These are phyloP conservation scores for Avena insularis DNA, from an alignment of 176 grass and related monocot species.

Conservation along the genomic window DNA sequence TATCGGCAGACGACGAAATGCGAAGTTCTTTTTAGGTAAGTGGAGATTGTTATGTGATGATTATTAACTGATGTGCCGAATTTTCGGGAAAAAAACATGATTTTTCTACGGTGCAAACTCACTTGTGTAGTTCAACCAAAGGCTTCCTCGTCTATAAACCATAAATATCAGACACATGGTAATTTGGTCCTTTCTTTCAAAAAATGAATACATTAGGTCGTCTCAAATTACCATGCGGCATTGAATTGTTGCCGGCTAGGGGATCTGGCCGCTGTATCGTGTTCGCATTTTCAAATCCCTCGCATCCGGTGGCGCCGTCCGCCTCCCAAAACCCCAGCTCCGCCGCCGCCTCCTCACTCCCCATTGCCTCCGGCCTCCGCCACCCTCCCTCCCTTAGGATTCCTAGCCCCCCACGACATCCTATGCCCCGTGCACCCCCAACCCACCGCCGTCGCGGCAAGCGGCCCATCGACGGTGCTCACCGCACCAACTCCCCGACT, in stretches of 20 bases:
- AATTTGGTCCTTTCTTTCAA: neutral
- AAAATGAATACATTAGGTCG: neutral
- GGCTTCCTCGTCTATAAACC: neutral
- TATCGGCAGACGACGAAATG: too few species aligned
- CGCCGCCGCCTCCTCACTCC: neutral
- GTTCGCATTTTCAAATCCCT: constrained; percentile 3
- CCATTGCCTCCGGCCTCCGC: neutral
- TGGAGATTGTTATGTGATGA: too few species aligned
- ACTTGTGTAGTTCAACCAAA: too few species aligned
- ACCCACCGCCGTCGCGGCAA: neutral
- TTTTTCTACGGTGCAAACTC: too few species aligned
- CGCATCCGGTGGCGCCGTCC: constrained; percentile 12
- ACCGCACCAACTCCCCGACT: neutral
- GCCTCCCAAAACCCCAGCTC: neutral
- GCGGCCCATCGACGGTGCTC: neutral
- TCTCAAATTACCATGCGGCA: neutral
- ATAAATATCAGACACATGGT: neutral
- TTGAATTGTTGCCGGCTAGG: neutral
- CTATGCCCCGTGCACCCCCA: constrained; percentile 2
- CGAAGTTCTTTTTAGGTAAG: too few species aligned
- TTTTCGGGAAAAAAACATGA: too few species aligned
- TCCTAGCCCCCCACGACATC: neutral
- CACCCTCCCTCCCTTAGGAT: neutral
- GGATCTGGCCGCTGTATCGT: constrained; percentile 6
- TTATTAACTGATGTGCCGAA: too few species aligned